Conservation (phyloP, 2,329 filamentous ascomycete species). For the Colletotrichum kahawae region DNA sequence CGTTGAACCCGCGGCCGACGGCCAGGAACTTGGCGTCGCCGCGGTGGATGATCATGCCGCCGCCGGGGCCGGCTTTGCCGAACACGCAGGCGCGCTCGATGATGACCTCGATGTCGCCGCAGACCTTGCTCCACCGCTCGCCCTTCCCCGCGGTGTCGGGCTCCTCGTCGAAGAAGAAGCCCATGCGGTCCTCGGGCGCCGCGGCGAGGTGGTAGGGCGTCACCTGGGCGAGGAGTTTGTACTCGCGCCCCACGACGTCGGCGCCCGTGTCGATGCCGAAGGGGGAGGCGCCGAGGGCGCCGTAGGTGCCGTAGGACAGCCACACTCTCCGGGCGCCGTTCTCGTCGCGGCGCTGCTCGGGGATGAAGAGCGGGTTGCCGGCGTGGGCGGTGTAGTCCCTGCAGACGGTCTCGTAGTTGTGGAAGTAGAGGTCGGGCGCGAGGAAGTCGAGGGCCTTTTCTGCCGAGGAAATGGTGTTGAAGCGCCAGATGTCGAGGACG, state of each 20-base stretch:
- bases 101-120: constrained; percentile 37
- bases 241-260: constrained; percentile 33
- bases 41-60: constrained; percentile 43
- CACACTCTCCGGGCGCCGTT: constrained; percentile 47
- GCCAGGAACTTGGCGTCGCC: constrained; percentile 38
- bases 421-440: constrained; percentile 53
- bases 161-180: constrained; percentile 42
- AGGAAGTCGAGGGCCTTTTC: constrained; percentile 47
- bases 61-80: constrained; percentile 41
- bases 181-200: constrained; percentile 35
- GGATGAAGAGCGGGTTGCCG: constrained; percentile 53
- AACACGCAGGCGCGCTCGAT: constrained; percentile 45
- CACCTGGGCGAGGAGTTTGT: constrained; percentile 34
- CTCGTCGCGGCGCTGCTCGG: constrained; percentile 56
- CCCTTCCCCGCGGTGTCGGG: constrained; percentile 24
- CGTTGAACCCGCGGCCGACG: constrained; percentile 43
- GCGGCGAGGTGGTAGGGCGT: constrained; percentile 31
- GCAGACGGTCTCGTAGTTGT: constrained; percentile 50
- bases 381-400: constrained; percentile 43
- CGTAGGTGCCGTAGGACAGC: constrained; percentile 44
- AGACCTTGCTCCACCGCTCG: constrained; percentile 31
- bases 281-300: constrained; percentile 40
- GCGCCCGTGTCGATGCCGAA: constrained; percentile 45
- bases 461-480: constrained; percentile 30
- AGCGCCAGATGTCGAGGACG: constrained; percentile 43